These are phyloP conservation scores for Proliferodiscus dingleyae DNA, from an alignment of 2,329 filamentous ascomycete species.

Conservation along the genomic window DNA sequence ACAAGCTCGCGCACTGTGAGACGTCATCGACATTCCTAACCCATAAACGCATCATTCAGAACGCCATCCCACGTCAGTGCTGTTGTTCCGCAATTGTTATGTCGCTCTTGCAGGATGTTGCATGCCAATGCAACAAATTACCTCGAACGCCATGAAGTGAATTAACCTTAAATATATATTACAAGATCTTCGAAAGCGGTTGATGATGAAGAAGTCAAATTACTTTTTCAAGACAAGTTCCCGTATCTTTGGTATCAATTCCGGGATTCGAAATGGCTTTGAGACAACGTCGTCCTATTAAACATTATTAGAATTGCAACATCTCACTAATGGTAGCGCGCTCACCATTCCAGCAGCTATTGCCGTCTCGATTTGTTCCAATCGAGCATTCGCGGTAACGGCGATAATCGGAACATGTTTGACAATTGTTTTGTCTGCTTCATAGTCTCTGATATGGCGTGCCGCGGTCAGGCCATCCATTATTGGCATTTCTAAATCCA, in stretches of 20 bases:
- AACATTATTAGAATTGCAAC: constrained; percentile 17
- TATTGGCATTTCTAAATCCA: constrained; percentile 80
- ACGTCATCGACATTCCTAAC: no score
- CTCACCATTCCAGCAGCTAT: constrained; percentile 68
- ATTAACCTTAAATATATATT: background rate
- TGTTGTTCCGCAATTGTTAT: no score
- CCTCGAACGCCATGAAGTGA: background rate
- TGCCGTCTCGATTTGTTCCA: constrained; percentile 68
- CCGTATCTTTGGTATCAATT: constrained; percentile 63
- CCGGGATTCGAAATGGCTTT: constrained; percentile 74
- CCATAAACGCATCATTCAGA: no score
- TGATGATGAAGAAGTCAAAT: background rate
- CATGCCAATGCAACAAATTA: no score
- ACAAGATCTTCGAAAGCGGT: no score
- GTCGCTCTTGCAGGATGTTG: no score
- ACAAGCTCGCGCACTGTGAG: no score
- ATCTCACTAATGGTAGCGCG: constrained; percentile 13
- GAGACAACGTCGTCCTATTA: constrained; percentile 68
- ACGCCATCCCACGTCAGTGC: no score
- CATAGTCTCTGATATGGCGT: constrained; percentile 61
- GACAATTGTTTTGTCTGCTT: constrained; percentile 55
- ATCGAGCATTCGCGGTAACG: constrained; percentile 76
- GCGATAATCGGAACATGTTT: constrained; percentile 72
- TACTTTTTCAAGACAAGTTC: constrained; percentile 33
- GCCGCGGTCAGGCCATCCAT: constrained; percentile 79